Conservation (phyloP, 202 grass and related monocot genomes). For the Schoenoplectus tabernaemontani region DNA sequence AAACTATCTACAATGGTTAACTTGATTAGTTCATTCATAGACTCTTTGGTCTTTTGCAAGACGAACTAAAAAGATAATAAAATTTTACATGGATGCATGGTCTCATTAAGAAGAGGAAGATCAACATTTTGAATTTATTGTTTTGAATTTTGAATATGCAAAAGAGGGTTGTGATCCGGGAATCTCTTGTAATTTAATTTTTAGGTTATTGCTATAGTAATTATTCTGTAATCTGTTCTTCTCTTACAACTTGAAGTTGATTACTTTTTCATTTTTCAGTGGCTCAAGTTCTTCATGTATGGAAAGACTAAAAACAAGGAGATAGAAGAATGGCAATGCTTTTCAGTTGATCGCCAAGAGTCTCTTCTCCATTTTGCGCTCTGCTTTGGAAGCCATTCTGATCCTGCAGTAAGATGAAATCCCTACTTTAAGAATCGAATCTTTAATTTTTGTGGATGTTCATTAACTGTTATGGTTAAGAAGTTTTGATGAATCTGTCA, state of each 20-base stretch:
- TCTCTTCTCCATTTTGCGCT: constrained; percentile 84
- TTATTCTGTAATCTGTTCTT: neutral
- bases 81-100: neutral
- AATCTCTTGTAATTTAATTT: neutral
- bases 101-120: neutral
- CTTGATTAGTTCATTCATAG: neutral
- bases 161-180: neutral
- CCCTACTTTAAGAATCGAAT: neutral
- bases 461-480: neutral
- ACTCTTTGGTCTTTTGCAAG: neutral
- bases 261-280: constrained; percentile 34
- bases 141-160: neutral
- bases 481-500: neutral
- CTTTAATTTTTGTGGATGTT: neutral
- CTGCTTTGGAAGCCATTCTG: constrained; percentile 70
- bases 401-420: constrained; percentile 56
- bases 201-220: neutral
- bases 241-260: neutral
- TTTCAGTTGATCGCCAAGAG: constrained; percentile 48
- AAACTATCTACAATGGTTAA: neutral
- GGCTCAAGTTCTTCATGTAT: constrained; percentile 67
- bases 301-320: constrained; percentile 55
- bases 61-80: neutral
- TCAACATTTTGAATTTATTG: neutral
- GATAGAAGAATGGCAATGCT: constrained; percentile 54